Evolutionary conservation across 345 rosid genomes (phyloP).

Genomic region (Cardamine resedifolia): DNA sequence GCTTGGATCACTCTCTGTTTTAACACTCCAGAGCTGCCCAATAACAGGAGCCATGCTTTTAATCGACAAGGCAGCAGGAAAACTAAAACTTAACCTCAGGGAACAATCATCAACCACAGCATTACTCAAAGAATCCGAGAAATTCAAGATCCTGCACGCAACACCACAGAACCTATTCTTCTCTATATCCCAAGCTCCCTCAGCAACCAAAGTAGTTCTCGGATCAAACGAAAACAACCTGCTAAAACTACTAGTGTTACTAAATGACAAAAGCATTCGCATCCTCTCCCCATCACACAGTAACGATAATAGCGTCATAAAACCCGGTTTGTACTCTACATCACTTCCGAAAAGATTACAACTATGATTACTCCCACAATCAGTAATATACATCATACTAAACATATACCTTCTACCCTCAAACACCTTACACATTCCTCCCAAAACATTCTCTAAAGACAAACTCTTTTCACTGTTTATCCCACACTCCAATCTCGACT

Average conservation of each 20-base stretch:
- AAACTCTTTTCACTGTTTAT: conserved; percentile 40
- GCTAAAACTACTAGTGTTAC: conserved; percentile 26
- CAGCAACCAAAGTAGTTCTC: conserved; percentile 57
- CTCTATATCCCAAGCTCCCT: conserved; percentile 76
- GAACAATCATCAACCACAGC: conserved; percentile 69
- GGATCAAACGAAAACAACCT: conserved; percentile 54
- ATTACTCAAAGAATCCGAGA: conserved; percentile 43
- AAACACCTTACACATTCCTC: conserved; percentile 50
- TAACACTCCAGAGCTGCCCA: conserved; percentile 68
- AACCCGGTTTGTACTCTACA: conserved; percentile 39
- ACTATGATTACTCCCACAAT: conserved; percentile 41
- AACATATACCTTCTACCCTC: conserved; percentile 35
- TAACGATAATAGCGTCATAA: conserved; percentile 42
- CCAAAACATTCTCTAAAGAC: conserved; percentile 23
- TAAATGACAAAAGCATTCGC: conserved; percentile 50
- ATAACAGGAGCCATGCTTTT: conserved; percentile 44
- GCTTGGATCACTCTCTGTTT: conserved; percentile 43
- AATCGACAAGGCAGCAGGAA: conserved; percentile 54
- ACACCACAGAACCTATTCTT: conserved; percentile 57
- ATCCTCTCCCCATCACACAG: conserved; percentile 51
- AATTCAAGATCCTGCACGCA: conserved; percentile 65
- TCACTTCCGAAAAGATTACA: conserved; percentile 49
- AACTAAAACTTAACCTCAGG: conserved; percentile 58
- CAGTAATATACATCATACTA: conserved; percentile 47
- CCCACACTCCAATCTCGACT: conserved; percentile 39